Percentiles rank a stretch among this genome's conserved stretches.
Evolutionary conservation across 2,329 filamentous ascomycete species (phyloP).

Genomic region (Xylariales sp.): DNA sequence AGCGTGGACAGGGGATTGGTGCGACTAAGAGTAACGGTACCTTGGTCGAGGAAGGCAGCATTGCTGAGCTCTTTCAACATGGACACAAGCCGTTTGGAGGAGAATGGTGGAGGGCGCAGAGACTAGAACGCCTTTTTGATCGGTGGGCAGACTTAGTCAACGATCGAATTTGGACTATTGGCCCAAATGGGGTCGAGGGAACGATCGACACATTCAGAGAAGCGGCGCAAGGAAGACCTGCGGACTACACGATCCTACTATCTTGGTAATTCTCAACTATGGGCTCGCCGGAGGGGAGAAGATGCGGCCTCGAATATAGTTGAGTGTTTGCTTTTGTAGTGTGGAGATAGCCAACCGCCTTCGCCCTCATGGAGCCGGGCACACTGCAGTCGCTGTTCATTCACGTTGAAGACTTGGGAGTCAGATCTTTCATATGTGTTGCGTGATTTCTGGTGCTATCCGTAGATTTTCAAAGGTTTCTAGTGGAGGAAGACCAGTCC

Average conservation of each 20-base stretch:
- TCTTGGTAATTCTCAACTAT: slow-evolving; percentile 9
- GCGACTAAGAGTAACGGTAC: slow-evolving; percentile 24
- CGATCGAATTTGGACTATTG: slow-evolving; percentile 22
- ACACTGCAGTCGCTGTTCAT: too few species aligned
- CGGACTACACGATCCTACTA: slow-evolving; percentile 17
- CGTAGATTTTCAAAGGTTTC: too few species aligned
- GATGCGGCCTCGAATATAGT: too few species aligned
- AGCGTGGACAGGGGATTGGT: slow-evolving; percentile 6
- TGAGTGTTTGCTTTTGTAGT: too few species aligned
- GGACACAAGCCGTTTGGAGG: slow-evolving; percentile 28
- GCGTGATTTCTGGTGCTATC: too few species aligned
- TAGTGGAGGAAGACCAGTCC: too few species aligned
- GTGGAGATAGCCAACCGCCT: too few species aligned
- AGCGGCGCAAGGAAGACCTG: slow-evolving; percentile 16
- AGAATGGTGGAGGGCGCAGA: slow-evolving; percentile 20
- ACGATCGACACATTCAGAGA: slow-evolving; percentile 23
- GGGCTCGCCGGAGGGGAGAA: too few species aligned
- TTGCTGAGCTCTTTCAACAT: slow-evolving; percentile 27
- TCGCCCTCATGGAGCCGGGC: too few species aligned
- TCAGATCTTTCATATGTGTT: too few species aligned
- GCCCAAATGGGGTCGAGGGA: slow-evolving; percentile 21
- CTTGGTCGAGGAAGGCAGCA: slow-evolving; percentile 12
- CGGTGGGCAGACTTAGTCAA: slow-evolving; percentile 22
- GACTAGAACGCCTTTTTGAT: slow-evolving; percentile 22
- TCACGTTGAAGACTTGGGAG: too few species aligned